phyloP scores from a whole-genome alignment of 768 basidiomycete genomes.

The Boletus sensibilis region DNA sequence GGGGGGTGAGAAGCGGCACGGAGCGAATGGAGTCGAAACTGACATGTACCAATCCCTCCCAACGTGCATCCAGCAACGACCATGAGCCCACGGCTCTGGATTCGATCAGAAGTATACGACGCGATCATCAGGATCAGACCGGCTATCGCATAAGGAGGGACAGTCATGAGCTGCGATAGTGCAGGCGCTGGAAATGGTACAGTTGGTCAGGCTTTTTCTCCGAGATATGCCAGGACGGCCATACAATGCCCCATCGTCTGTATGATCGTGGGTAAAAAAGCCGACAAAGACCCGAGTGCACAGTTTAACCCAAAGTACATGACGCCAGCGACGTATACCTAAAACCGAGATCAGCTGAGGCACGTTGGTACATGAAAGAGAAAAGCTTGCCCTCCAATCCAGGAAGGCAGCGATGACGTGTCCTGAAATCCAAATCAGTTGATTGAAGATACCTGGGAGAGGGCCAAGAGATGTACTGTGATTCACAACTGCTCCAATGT shows the following conservation, averaged over 20 bases:
- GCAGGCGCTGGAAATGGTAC: constrained; percentile 36
- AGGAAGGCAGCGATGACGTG: constrained; percentile 44
- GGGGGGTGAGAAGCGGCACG: not conserved
- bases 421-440: constrained; percentile 23
- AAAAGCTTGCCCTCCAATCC: constrained; percentile 42
- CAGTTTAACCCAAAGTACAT: constrained; percentile 50
- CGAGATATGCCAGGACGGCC: constrained; percentile 4
- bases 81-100: constrained; percentile 42
- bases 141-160: constrained; percentile 52
- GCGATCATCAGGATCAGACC: constrained; percentile 36
- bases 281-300: constrained; percentile 48
- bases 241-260: constrained; percentile 47
- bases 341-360: constrained; percentile 5
- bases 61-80: constrained; percentile 31
- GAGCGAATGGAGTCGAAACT: not conserved
- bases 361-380: not conserved
- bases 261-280: constrained; percentile 58
- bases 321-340: constrained; percentile 47
- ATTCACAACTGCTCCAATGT: constrained; percentile 43
- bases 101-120: constrained; percentile 44
- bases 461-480: constrained; percentile 26
- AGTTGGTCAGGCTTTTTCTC: not conserved
- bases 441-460: not conserved
- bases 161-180: constrained; percentile 48
- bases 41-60: constrained; percentile 46